Evolutionary conservation across 2,329 filamentous ascomycete genomes (phyloP).

Genomic region (Zalaria obscura): DNA sequence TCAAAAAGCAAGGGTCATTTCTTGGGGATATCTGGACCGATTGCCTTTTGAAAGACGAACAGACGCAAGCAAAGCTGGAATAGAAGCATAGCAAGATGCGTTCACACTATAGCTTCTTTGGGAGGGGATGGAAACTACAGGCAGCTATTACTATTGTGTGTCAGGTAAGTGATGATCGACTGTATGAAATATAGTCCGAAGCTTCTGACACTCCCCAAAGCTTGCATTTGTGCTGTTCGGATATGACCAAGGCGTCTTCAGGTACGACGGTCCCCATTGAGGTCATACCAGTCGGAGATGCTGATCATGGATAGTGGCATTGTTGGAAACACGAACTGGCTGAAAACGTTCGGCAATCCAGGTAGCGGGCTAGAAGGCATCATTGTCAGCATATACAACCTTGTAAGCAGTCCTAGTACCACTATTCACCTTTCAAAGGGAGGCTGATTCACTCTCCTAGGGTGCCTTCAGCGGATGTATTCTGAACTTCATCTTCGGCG

Average conservation of each 20-base stretch:
- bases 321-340: slow-evolving; percentile 25
- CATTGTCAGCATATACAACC: slow-evolving; percentile 28
- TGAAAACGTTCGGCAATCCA: slow-evolving; percentile 25
- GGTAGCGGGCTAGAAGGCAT: slow-evolving; percentile 24
- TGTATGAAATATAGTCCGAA: not conserved
- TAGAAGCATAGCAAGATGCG: too few relatives aligned
- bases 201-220: not conserved
- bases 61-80: too few relatives aligned
- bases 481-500: slow-evolving; percentile 21
- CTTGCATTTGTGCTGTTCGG: slow-evolving; percentile 19
- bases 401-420: slow-evolving; percentile 11
- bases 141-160: slow-evolving; percentile 17
- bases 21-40: too few relatives aligned
- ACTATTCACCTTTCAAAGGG: too few relatives aligned
- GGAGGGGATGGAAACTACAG: slow-evolving; percentile 13
- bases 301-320: slow-evolving; percentile 24
- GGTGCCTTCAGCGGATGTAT: slow-evolving; percentile 23
- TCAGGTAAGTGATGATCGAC: slow-evolving; percentile 7
- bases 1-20: too few relatives aligned
- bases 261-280: not conserved
- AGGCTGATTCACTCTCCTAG: not conserved
- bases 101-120: slow-evolving; percentile 14
- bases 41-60: too few relatives aligned
- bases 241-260: slow-evolving; percentile 15
- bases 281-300: not conserved